Base-by-base conservation (phyloP, 805 yeast genomes). In the Yarrowia sp. region DNA sequence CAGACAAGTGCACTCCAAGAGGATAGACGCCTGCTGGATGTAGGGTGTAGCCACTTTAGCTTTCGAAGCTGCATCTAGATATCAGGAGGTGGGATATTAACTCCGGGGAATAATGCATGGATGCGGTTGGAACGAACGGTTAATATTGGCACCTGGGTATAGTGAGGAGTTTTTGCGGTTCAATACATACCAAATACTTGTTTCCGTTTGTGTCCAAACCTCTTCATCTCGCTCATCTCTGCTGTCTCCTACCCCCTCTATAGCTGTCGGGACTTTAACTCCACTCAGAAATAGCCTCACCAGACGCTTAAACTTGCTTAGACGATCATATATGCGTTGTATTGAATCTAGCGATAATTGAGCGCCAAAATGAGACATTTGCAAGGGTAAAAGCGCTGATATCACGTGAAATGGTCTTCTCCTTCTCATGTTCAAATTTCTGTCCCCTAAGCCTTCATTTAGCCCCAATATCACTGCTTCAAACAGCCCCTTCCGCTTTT, bases 1-100 rank as follows among this genome's bases (percentile, higher is more conserved):
- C 39, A 17, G 31, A 47, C 50, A 31, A 28, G 50, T 31, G 50
- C 13, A n/a, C 14, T 8, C 17, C 9, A 18, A 11, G 18, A 3
- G 35, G 44, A n/a, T 17, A 41, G 39, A 47, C 11, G 39, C n/a
- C 11, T 47, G 11, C 53, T 32, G 53, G 38, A 36, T 47, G 53
- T 47, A n/a, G 39, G 32, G 53, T 47, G 55, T 35, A 35, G 8
- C 41, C 17, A 8, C 55, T 48, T 48, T 48, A 48, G 55, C 55
- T 48, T 48, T 48, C 55, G 55, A 35, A 48, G 41, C 55, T 48
- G 55, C 55, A 48, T 48, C 55, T 33, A 48, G 55, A 48, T 35
- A 48, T 35, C 41, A 48, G 55, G 57, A 51, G 58, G 43, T 51
- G 58, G 9, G 58, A 51, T 36, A 51, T 51, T 51, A 51, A 51